These are phyloP conservation scores for Diutina mesorugosa DNA, from an alignment of 1,139 yeast species.

Conservation along the genomic window DNA sequence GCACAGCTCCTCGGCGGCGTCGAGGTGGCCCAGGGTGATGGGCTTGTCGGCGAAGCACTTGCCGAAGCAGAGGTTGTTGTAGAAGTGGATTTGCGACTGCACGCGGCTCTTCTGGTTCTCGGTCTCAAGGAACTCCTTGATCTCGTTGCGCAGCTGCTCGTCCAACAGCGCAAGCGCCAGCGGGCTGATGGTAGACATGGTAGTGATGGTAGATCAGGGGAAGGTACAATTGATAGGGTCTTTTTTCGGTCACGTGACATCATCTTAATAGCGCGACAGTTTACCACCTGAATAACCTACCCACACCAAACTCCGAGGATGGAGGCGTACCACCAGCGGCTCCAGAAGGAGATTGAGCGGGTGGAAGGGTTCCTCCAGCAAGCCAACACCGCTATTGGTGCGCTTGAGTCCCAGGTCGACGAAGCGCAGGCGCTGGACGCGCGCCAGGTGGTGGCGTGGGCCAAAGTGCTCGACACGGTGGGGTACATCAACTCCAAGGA, in stretches of 20 bases:
- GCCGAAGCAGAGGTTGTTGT: constrained; percentile 85
- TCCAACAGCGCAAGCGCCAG: constrained; percentile 53
- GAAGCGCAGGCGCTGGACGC: neutral
- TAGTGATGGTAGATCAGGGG: neutral
- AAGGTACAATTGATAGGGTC: neutral
- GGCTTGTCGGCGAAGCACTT: constrained; percentile 52
- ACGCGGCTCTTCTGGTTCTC: constrained; percentile 85
- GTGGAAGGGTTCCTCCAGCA: neutral
- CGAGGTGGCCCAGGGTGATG: constrained; percentile 39
- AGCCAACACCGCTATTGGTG: neutral
- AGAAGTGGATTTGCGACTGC: constrained; percentile 72
- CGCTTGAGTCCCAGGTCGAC: neutral
- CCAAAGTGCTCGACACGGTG: neutral
- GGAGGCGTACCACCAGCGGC: neutral
- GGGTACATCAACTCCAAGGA: neutral
- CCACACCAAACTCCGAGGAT: neutral
- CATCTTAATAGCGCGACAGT: neutral
- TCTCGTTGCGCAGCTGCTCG: constrained; percentile 60
- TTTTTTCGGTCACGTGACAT: neutral
- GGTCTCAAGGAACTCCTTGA: constrained; percentile 61
- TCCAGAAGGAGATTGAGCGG: neutral
- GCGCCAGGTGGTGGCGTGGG: neutral
- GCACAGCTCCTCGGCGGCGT: constrained; percentile 54
- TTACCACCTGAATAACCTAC: neutral
- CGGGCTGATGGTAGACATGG: constrained; percentile 49